Evolutionary conservation across 2,329 filamentous ascomycete genomes (phyloP), one percentile per base, ranked within the genome.

Genomic region (Gliomastix tumulicola): DNA sequence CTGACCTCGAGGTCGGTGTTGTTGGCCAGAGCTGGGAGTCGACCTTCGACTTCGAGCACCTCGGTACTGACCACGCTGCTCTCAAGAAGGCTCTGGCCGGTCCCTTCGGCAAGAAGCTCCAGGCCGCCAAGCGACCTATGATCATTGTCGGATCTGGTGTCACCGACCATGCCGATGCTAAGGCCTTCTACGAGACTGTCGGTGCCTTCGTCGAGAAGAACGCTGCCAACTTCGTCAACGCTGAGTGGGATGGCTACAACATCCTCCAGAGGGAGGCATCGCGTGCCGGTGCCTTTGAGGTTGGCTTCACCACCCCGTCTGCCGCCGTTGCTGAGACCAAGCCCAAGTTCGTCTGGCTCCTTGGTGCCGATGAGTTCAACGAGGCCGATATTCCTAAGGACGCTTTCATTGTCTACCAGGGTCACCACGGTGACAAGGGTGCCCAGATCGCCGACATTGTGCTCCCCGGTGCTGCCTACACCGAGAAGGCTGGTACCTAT

Each of bases 241-340:
- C 79, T 15, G 88, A 95, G 61, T 97, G 94, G 88, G 92, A 95
- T 60, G 92, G 90, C 42, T 98, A 90, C 75, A 98, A 96, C 60
- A 81, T 98, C 42, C 81, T 98, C 36, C 92, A 98, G 66, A 82
- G 90, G 46, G 84, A 88, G 44, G 92, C 92, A 41, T 96, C 92
- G 43, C 83, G 90, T 49, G 84, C 84, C 25, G 92, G 88, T 57
- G 92, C 92, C 42, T 98, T 88, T 57, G 92, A 98, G 66, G 80
- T 98, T 51, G 92, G 92, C 53, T 98, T 96, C 65, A 87, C 86
- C 23, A 82, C 88, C 12, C 87, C 89, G 34, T 95, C 88, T 13
- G 66, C 80, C 3, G 76, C 79, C 46, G 87, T 94, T 44, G 85
- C 89, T 25, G 74, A 86, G 58, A 90, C 86, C 34, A 85, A 81